Conservation (phyloP, 139 green algal genomes). For the Micractinium sp. region DNA sequence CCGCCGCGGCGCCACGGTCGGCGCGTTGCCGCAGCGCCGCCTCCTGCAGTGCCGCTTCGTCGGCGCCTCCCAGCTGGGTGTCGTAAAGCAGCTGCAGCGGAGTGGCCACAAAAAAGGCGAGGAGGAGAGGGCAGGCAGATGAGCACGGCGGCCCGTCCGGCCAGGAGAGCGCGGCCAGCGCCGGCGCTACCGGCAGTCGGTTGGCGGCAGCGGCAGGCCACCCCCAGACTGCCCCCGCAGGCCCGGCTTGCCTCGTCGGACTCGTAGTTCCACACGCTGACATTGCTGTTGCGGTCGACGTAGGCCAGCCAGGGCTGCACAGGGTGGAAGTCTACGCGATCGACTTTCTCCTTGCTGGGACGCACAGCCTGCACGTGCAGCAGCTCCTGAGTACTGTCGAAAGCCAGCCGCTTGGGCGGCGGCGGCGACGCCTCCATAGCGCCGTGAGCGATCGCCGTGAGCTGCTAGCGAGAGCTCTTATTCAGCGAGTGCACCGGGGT, state of each 20-base stretch:
- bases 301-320: conserved; percentile 63
- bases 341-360: conserved; percentile 31
- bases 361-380: conserved; percentile 13
- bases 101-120: too few relatives aligned
- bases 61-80: conserved; percentile 46
- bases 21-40: conserved; percentile 56
- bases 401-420: too few relatives aligned
- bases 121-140: background rate
- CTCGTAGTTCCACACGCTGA: conserved; percentile 66
- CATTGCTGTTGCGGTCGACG: conserved; percentile 46
- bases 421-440: too few relatives aligned
- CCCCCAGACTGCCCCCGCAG: background rate
- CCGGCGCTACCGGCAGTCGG: background rate
- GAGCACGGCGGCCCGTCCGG: too few relatives aligned
- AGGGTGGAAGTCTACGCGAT: conserved; percentile 59
- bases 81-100: conserved; percentile 55
- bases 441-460: too few relatives aligned
- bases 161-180: background rate
- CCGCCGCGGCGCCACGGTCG: conserved; percentile 34
- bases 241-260: conserved; percentile 52
- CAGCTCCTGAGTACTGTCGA: background rate
- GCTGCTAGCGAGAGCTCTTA: too few relatives aligned
- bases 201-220: background rate
- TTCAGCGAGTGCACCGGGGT: too few relatives aligned
- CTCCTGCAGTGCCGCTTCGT: conserved; percentile 64